phyloP scores from a whole-genome alignment of 805 yeast genomes.

The Dipodascus geniculatus region DNA sequence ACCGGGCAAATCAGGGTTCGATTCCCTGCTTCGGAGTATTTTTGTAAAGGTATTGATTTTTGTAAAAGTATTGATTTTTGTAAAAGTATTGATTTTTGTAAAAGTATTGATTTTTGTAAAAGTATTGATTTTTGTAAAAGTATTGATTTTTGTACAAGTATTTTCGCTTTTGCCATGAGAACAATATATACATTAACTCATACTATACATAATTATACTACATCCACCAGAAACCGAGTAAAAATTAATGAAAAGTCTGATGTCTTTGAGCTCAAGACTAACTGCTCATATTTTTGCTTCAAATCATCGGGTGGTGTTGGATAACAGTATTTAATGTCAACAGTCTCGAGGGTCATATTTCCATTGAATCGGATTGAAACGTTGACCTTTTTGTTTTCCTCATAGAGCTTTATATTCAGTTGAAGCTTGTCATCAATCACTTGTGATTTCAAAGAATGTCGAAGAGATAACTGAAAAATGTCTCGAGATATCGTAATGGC shows the following conservation, averaged over 20 bases:
- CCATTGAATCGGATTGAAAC: neutral
- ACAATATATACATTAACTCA: no score
- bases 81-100: no score
- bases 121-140: no score
- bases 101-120: no score
- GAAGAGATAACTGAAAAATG: neutral
- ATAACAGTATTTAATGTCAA: neutral
- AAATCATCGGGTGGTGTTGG: neutral
- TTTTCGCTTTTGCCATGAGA: no score
- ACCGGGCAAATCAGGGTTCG: slow-evolving; percentile 2
- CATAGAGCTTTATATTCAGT: neutral
- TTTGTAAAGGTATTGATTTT: neutral
- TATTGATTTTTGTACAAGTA: no score
- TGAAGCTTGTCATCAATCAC: neutral
- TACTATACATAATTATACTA: no score
- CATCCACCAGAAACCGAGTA: neutral
- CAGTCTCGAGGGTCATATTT: neutral
- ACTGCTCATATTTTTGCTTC: neutral
- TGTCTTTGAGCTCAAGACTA: neutral
- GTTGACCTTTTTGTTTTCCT: neutral
- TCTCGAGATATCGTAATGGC: neutral
- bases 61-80: no score
- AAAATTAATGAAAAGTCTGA: neutral
- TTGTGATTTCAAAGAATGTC: neutral
- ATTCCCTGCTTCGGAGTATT: slow-evolving; percentile 1